These are phyloP conservation scores for Punctularia strigosozonata DNA, from an alignment of 768 basidiomycete genomes.

Conservation along the genomic window DNA sequence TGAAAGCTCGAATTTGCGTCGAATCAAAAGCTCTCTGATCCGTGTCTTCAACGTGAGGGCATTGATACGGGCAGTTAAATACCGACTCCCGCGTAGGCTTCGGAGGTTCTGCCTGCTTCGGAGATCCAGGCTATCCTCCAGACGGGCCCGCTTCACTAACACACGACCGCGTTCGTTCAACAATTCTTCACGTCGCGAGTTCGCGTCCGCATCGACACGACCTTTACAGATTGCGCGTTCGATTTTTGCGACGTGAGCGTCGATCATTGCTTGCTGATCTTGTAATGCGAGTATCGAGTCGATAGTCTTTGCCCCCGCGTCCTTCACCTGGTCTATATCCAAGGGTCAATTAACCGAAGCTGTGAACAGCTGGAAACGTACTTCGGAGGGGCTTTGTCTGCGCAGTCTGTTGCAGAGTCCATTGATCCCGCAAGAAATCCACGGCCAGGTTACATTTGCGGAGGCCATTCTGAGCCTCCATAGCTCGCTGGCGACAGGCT, in stretches of 20 bases:
- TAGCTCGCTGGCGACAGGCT: neutral
- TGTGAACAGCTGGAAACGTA: neutral
- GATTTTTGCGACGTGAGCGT: neutral
- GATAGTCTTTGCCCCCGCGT: neutral
- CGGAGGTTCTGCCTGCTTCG: conserved; percentile 2
- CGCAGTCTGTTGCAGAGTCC: neutral
- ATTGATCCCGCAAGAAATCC: neutral
- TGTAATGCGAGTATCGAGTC: neutral
- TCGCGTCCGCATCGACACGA: neutral
- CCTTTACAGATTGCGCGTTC: neutral
- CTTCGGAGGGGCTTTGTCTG: neutral
- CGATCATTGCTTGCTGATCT: neutral
- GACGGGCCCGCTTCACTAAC: no score
- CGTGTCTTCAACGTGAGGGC: conserved; percentile 10
- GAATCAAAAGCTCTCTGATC: conserved; percentile 8
- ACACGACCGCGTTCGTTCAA: neutral
- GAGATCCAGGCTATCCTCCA: conserved; percentile 5
- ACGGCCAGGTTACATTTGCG: neutral
- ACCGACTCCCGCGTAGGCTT: conserved; percentile 3
- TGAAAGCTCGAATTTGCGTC: conserved; percentile 12
- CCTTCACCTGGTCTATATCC: neutral
- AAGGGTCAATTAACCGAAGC: neutral
- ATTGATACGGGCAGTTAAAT: conserved; percentile 10
- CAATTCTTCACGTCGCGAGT: neutral
- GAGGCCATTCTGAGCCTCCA: neutral